Base-by-base conservation (phyloP, 2,329 filamentous ascomycete species). In the Stachybotrys chartarum region DNA sequence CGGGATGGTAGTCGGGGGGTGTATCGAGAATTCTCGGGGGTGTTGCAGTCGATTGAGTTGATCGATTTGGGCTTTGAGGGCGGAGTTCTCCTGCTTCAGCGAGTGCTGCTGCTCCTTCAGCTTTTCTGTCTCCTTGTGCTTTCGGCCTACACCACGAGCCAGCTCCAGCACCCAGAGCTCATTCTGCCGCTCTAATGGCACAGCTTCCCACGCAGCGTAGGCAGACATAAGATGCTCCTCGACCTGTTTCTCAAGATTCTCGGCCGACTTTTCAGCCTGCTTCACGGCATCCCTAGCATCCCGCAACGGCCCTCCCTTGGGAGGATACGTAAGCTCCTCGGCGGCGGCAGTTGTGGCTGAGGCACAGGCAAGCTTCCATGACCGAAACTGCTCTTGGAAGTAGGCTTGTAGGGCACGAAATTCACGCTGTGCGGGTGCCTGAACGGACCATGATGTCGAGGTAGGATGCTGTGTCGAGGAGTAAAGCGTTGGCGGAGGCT, bases 401-500 rank as follows among this genome's bases (percentile, higher is more conserved):
- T 82, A 85, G 53, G 79, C 73, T 47, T 83, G 79, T 16, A 97
- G 75, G 1, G 90, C 87, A 16, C 88, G 84, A 52, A 84, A 85
- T 68, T 96, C 90, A 60, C 85, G 83, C 58, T 84, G 78, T 1
- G 83, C 85, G 0, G 92, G 92, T 1, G 89, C 86, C 24, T 83
- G 77, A 35, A 96, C 82, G 1, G 91, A 91, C 85, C 93, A 96
- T 0, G 90, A 94, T 3, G 86, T 83, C 18, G 83, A 78, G 0
- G 87, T 90, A 1, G 91, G 78, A 64, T 95, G 87, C 32, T 91
- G 90, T 7, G 87, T 90, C 1, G 86, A 83, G 10, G 90, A 88
- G 73, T 92, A 93, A 7, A 97, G 78, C 0, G 90, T 94, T 5
- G 90, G 86, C 3, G 92, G 91, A 10, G 89, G 80, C 42, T 88